Percentiles rank a stretch among this genome's conserved stretches.
Conservation (phyloP, 805 yeast genomes). For the Isabelozyma rhagii region DNA sequence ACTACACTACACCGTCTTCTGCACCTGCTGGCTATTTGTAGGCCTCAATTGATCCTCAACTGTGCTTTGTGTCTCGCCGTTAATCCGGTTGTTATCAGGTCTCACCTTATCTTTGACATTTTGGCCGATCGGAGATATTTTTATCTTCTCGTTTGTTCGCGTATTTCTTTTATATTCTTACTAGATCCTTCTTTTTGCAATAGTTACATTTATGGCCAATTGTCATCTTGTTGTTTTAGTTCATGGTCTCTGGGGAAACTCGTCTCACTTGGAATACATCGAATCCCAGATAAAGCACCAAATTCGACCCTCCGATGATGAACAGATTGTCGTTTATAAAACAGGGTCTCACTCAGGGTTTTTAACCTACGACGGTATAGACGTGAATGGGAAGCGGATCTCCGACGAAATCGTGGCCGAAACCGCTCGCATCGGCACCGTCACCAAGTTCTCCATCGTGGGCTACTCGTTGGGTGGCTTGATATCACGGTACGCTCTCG, state of each 20-base stretch:
- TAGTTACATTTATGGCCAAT: conserved; percentile 14
- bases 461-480: conserved; percentile 45
- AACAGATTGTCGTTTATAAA: conserved; percentile 41
- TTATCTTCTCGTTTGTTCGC: conserved; percentile 6
- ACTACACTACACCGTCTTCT: no score
- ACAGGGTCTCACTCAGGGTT: conserved; percentile 67
- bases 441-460: conserved; percentile 34
- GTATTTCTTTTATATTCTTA: background rate
- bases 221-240: conserved; percentile 68
- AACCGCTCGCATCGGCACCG: conserved; percentile 22
- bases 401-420: conserved; percentile 55
- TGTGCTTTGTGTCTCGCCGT: no score
- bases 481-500: conserved; percentile 38
- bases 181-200: background rate
- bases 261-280: conserved; percentile 63
- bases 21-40: no score
- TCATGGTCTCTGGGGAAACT: conserved; percentile 86
- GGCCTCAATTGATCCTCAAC: no score
- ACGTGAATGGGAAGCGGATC: conserved; percentile 75
- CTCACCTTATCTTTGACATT: no score
- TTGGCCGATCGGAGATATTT: no score
- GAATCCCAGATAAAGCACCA: conserved; percentile 41
- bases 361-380: conserved; percentile 83
- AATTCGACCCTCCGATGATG: conserved; percentile 18
- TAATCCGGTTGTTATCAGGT: no score